Conservation (phyloP, 345 rosid species). For the Murraya paniculata region DNA sequence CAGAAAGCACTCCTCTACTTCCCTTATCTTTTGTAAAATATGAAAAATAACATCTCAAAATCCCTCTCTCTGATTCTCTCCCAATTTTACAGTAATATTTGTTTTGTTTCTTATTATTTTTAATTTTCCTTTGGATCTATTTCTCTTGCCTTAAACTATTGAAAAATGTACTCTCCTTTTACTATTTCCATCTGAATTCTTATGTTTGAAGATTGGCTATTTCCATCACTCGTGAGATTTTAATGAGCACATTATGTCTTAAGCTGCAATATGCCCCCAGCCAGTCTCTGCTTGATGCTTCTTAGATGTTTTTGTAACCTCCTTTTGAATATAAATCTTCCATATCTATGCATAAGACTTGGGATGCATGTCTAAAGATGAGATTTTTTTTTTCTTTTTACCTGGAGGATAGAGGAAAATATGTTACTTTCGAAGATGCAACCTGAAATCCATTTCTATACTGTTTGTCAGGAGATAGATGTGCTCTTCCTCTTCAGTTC, state of each 20-base stretch:
- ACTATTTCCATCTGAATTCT: background rate
- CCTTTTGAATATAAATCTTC: background rate
- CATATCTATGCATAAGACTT: background rate
- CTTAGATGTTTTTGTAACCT: background rate
- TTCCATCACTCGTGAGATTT: background rate
- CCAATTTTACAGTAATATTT: background rate
- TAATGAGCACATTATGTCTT: background rate
- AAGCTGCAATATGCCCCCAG: background rate
- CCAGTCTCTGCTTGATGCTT: background rate
- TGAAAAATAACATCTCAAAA: background rate
- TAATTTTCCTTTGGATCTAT: background rate
- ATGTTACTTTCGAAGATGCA: background rate
- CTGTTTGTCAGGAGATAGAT: background rate
- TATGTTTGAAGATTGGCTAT: background rate
- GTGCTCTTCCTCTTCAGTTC: background rate
- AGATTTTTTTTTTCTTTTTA: background rate
- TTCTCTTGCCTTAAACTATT: background rate
- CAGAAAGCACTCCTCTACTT: background rate
- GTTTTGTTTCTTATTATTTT: background rate
- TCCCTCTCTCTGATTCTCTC: background rate
- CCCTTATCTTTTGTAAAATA: background rate
- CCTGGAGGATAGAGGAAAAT: background rate
- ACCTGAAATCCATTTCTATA: background rate
- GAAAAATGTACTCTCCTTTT: background rate
- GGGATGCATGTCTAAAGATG: background rate